Evolutionary conservation across 208 protist species (phyloP).

Genomic region (Leishmania gerbilli): DNA sequence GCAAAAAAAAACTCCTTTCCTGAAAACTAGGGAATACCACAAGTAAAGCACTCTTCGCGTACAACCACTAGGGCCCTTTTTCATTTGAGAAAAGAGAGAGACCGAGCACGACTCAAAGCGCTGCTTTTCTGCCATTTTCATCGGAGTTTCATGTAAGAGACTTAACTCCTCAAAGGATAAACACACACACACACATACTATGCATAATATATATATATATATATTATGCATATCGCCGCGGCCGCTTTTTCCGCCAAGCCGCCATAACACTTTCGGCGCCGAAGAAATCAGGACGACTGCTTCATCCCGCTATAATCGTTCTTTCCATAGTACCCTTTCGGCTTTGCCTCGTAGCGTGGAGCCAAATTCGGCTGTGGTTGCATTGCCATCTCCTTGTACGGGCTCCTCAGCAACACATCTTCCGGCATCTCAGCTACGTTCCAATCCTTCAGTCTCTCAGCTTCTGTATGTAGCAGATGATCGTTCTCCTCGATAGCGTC

Average conservation of each 20-base stretch:
- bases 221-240: neutral
- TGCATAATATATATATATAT: neutral
- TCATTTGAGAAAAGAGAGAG: neutral
- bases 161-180: neutral
- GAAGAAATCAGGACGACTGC: slow-evolving; percentile 40
- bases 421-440: slow-evolving; percentile 84
- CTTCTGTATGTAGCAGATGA: slow-evolving; percentile 61
- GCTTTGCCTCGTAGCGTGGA: slow-evolving; percentile 82
- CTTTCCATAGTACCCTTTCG: slow-evolving; percentile 66
- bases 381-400: slow-evolving; percentile 90
- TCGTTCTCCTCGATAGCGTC: slow-evolving; percentile 80
- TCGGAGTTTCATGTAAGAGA: neutral
- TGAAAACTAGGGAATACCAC: neutral
- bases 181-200: neutral
- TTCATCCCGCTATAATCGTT: slow-evolving; percentile 89
- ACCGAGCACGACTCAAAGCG: no score
- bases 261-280: neutral
- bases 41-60: neutral
- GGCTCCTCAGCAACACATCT: slow-evolving; percentile 47
- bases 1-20: neutral
- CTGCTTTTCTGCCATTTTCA: neutral
- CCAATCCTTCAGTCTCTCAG: slow-evolving; percentile 72
- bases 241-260: neutral
- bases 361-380: slow-evolving; percentile 68
- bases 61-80: neutral